Percentiles rank a stretch among this genome's conserved stretches.
Evolutionary conservation across 2,329 filamentous ascomycete genomes (phyloP).

Genomic region (Cercospora sp.): DNA sequence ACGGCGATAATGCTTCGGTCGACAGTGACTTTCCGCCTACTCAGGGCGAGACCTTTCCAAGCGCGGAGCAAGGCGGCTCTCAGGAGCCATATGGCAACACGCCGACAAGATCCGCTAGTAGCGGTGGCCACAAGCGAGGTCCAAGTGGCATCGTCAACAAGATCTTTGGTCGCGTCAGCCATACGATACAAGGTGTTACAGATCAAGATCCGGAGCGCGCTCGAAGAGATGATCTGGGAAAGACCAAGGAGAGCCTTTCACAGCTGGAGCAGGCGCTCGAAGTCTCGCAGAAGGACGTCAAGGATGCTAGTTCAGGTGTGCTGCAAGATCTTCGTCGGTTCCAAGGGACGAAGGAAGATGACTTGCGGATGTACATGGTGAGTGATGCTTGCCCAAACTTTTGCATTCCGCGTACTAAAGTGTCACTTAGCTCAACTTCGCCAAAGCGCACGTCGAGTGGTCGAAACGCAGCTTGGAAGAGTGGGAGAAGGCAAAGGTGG

Average conservation of each 20-base stretch:
- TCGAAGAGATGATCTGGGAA: slow-evolving; percentile 87
- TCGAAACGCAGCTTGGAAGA: slow-evolving; percentile 86
- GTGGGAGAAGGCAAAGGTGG: slow-evolving; percentile 85
- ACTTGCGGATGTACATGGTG: slow-evolving; percentile 94
- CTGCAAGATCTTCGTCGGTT: slow-evolving; percentile 89
- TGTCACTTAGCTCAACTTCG: slow-evolving; percentile 73
- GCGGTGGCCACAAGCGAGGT: slow-evolving; percentile 67
- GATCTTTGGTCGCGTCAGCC: slow-evolving; percentile 91
- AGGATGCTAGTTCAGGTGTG: slow-evolving; percentile 85
- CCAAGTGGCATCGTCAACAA: slow-evolving; percentile 85
- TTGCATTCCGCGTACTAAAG: slow-evolving; percentile 8
- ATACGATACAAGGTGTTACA: slow-evolving; percentile 93
- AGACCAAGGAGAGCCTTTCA: slow-evolving; percentile 83
- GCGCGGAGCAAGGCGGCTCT: slow-evolving; percentile 68
- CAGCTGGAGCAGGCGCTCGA: slow-evolving; percentile 89
- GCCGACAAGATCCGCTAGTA: slow-evolving; percentile 28
- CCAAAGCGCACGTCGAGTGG: slow-evolving; percentile 91
- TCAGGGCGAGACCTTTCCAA: slow-evolving; percentile 58
- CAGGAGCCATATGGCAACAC: slow-evolving; percentile 40
- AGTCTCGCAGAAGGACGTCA: slow-evolving; percentile 86
- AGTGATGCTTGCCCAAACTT: slow-evolving; percentile 38
- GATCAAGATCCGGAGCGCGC: slow-evolving; percentile 95
- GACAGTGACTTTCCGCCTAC: slow-evolving; percentile 93
- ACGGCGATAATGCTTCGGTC: slow-evolving; percentile 82
- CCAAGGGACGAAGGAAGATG: slow-evolving; percentile 92